Evolutionary conservation across 208 protist genomes (phyloP).

Genomic region (Acanthamoeba royreba): DNA sequence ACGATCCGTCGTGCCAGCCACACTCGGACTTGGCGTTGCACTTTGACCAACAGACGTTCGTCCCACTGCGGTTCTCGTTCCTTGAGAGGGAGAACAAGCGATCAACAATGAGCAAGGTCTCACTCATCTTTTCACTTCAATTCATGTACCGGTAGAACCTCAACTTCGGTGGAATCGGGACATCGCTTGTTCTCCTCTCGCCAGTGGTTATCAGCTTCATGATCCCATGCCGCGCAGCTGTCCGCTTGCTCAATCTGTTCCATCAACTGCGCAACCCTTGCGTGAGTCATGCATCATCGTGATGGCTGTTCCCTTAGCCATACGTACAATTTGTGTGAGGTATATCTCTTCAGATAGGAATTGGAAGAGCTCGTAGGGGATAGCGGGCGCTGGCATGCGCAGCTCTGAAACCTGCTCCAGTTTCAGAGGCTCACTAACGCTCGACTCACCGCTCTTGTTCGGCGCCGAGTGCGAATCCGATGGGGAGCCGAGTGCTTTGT

Average conservation of each 20-base stretch:
- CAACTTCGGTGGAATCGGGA: background rate
- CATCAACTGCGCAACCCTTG: background rate
- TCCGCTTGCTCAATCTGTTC: background rate
- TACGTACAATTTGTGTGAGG: background rate
- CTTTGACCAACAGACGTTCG: background rate
- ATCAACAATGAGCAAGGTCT: background rate
- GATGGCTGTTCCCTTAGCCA: background rate
- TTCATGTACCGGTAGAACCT: background rate
- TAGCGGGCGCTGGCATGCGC: background rate
- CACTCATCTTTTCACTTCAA: no score
- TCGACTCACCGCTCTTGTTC: no score
- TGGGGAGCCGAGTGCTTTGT: no score
- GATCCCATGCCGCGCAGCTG: background rate
- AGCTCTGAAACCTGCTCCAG: background rate
- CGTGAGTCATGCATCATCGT: background rate
- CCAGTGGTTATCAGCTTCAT: constrained; percentile 15
- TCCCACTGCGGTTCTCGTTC: background rate
- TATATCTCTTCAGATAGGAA: background rate
- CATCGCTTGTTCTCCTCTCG: background rate
- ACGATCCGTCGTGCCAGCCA: background rate
- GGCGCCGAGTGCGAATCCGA: no score
- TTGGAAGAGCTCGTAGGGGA: background rate
- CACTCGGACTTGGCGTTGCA: background rate
- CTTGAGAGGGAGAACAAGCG: background rate
- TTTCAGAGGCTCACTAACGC: background rate